These are phyloP conservation scores for Xylariaceae sp. DNA, from an alignment of 2,329 filamentous ascomycete genomes.

Conservation along the genomic window DNA sequence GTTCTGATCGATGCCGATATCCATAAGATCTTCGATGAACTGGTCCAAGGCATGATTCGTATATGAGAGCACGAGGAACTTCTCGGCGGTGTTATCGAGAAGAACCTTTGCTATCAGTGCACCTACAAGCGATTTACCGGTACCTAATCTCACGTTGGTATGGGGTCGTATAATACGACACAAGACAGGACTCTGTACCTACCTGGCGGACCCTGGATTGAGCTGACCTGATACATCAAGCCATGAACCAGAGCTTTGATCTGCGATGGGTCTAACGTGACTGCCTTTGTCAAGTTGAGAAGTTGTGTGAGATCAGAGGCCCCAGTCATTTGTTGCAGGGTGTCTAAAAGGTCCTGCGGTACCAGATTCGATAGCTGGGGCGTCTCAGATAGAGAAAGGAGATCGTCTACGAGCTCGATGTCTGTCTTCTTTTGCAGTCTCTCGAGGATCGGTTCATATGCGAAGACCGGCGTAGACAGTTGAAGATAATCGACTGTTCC, in stretches of 20 bases:
- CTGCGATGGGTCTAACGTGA: conserved; percentile 43
- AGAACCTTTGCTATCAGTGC: conserved; percentile 56
- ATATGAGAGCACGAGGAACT: conserved; percentile 60
- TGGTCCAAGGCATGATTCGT: conserved; percentile 65
- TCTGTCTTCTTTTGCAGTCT: conserved; percentile 52
- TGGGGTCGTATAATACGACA: neutral
- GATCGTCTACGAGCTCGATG: conserved; percentile 49
- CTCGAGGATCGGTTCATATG: conserved; percentile 61
- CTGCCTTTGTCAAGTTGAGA: conserved; percentile 5
- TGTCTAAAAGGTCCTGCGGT: conserved; percentile 4
- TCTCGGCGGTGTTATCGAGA: conserved; percentile 42
- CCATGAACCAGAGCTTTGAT: conserved; percentile 50
- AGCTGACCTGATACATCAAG: conserved; percentile 47
- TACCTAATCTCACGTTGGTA: conserved; percentile 42
- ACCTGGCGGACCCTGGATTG: conserved; percentile 71
- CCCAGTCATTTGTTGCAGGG: conserved; percentile 8
- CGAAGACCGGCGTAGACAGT: conserved; percentile 62
- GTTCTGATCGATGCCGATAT: conserved; percentile 47
- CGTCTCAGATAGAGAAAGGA: conserved; percentile 38
- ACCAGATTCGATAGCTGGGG: conserved; percentile 13
- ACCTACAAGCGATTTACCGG: conserved; percentile 71
- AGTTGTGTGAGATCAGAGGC: conserved; percentile 8
- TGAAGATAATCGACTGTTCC: conserved; percentile 44
- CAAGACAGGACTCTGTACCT: neutral
- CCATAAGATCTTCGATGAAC: conserved; percentile 58